These are phyloP conservation scores for Aureoboletus auriporus DNA, from an alignment of 768 basidiomycete genomes.

Conservation along the genomic window DNA sequence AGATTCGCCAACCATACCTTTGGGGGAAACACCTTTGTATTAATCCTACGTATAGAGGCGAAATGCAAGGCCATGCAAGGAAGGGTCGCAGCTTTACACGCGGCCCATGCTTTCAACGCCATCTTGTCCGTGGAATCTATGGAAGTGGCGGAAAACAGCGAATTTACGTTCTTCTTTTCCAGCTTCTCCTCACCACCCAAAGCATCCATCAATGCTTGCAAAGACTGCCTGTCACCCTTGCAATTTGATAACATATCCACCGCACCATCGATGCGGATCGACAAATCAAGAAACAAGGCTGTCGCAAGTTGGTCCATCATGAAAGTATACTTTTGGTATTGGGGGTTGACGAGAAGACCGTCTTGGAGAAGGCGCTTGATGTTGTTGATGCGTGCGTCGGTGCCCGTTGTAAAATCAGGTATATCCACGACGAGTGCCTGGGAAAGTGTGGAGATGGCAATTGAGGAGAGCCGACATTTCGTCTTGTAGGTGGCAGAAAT, in stretches of 20 bases:
- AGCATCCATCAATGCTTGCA: slow-evolving; percentile 30
- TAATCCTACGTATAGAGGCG: slow-evolving; percentile 14
- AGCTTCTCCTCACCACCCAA: slow-evolving; percentile 37
- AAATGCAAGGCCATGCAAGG: slow-evolving; percentile 15
- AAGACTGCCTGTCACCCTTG: slow-evolving; percentile 26
- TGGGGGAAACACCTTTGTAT: slow-evolving; percentile 25
- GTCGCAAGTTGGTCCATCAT: slow-evolving; percentile 43
- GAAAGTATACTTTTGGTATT: slow-evolving; percentile 37
- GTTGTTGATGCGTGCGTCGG: background rate
- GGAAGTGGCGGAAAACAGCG: slow-evolving; percentile 27
- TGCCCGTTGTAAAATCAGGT: slow-evolving; percentile 2
- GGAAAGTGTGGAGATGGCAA: slow-evolving; percentile 39
- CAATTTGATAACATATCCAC: slow-evolving; percentile 41
- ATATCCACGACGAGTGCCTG: slow-evolving; percentile 35
- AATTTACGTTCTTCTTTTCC: slow-evolving; percentile 20
- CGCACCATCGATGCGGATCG: slow-evolving; percentile 30
- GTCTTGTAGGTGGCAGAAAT: slow-evolving; percentile 41
- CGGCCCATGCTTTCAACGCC: slow-evolving; percentile 45
- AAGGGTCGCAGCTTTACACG: slow-evolving; percentile 33
- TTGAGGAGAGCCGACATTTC: slow-evolving; percentile 29
- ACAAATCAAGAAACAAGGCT: slow-evolving; percentile 38
- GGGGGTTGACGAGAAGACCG: slow-evolving; percentile 28
- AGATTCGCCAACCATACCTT: slow-evolving; percentile 22
- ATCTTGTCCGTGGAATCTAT: slow-evolving; percentile 10
- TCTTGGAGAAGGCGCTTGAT: slow-evolving; percentile 27